phyloP scores from a whole-genome alignment of 2,329 filamentous ascomycete species.

The Lachnellula suecica region DNA sequence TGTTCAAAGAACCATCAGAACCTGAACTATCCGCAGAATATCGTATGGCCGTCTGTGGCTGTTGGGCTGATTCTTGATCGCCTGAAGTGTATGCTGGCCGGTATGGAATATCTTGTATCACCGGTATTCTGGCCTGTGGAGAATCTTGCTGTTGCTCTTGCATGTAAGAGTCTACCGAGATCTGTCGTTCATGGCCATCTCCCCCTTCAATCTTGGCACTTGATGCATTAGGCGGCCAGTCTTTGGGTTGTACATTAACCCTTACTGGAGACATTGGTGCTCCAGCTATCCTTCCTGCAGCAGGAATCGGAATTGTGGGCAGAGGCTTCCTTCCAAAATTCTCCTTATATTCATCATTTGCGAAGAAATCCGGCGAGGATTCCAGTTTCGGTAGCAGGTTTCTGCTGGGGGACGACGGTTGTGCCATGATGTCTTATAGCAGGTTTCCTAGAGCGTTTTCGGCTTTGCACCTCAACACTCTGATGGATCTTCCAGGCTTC shows the following conservation, averaged over 20 bases:
- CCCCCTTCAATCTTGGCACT: constrained; percentile 49
- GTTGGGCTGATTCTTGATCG: constrained; percentile 24
- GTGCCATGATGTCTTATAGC: constrained; percentile 19
- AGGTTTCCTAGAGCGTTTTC: neutral
- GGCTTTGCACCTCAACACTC: neutral
- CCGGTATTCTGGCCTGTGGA: constrained; percentile 13
- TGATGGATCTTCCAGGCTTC: neutral
- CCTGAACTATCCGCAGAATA: constrained; percentile 27
- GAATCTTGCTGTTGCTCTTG: constrained; percentile 8
- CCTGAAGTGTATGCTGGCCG: constrained; percentile 26
- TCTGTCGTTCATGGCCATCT: constrained; percentile 13
- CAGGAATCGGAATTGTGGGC: constrained; percentile 22
- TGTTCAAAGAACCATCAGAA: constrained; percentile 19
- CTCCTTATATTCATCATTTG: constrained; percentile 23
- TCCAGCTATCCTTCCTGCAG: constrained; percentile 41
- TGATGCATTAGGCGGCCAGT: constrained; percentile 51
- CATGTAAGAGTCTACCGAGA: constrained; percentile 16
- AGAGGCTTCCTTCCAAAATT: constrained; percentile 24
- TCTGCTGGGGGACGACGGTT: constrained; percentile 18
- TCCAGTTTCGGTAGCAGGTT: constrained; percentile 13
- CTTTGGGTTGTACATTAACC: constrained; percentile 52
- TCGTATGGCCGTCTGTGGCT: constrained; percentile 31
- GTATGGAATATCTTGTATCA: constrained; percentile 27
- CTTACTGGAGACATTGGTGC: constrained; percentile 56
- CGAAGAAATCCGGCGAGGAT: constrained; percentile 10